Percentiles rank a stretch among this genome's conserved stretches.
Conservation (phyloP, 1,284 basidiomycete genomes). For the Chiua sp. region DNA sequence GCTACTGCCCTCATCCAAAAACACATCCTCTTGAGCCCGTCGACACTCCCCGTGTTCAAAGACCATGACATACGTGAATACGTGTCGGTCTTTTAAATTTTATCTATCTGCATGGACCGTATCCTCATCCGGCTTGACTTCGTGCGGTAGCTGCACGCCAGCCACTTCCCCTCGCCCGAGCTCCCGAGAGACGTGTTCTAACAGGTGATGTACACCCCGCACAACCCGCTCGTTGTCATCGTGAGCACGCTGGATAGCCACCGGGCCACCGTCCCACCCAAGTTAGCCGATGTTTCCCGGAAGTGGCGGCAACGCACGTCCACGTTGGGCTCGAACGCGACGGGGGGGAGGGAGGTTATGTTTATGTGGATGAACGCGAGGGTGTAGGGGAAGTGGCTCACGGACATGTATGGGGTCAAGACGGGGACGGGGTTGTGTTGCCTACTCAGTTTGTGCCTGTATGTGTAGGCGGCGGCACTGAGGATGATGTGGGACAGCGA, state of each 20-base stretch:
- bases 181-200: constrained; percentile 80
- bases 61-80: constrained; percentile 57
- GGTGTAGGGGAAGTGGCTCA: constrained; percentile 85
- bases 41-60: constrained; percentile 79
- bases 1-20: constrained; percentile 52
- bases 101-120: no score
- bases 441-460: constrained; percentile 23
- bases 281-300: constrained; percentile 59
- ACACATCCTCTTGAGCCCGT: constrained; percentile 56
- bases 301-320: constrained; percentile 61
- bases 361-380: constrained; percentile 88
- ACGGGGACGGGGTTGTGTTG: constrained; percentile 58
- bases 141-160: constrained; percentile 60
- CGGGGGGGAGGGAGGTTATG: constrained; percentile 69
- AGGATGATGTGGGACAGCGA: constrained; percentile 37
- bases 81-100: constrained; percentile 44
- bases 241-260: constrained; percentile 51
- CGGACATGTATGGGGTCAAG: constrained; percentile 82
- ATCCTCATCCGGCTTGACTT: constrained; percentile 28
- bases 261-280: constrained; percentile 48
- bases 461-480: no score
- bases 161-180: constrained; percentile 76
- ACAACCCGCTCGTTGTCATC: constrained; percentile 79
- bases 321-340: no score
- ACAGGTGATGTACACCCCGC: constrained; percentile 79